Evolutionary conservation across 257 asterid genomes (phyloP), one percentile per base, ranked within the genome.

Genomic region (Capsicum chinense): DNA sequence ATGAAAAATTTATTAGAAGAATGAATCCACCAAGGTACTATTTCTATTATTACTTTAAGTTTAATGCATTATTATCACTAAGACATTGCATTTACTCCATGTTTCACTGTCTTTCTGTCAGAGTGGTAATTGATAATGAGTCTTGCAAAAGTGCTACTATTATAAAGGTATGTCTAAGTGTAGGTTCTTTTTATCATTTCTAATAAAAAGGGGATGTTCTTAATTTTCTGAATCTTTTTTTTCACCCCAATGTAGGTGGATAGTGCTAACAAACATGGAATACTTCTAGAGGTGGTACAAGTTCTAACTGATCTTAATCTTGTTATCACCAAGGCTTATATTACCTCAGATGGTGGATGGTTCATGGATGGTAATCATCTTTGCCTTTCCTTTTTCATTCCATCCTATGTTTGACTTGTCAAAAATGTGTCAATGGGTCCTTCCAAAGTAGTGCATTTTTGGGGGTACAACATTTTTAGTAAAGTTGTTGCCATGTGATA

Each of bases 1-100:
- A 86, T 80, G 88, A 83, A 79, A 86, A 86, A 42, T 63, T 86
- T 33, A 86, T 86, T 12, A 86, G 86, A 86, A 83, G 88, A 86
- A 86, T 86, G 88, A 86, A 86, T 83, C 86, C 88, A 76, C 88
- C 88, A 26, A 83, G 88, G 88, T 86, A 86, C n/a, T 15, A 60
- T 47, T 39, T 48, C 9, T 62, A 6, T 62, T 81, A 62, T 81
- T 71, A 3, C 48, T 11, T 37, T 26, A 4, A 48, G 37, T 52
- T 76, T 73, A 11, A 5, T 73, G 42, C 21, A 52, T 37, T 57
- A 19, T 26, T 62, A 67, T 58, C 35, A 56, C 17, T 15, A 68
- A 39, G 26, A 1, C 21, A 17, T 81, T 54, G 9, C 50, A 74
- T 74, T 73, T 82, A 62, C 79, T 35, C 39, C 47, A 81, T 16